Evolutionary conservation across 768 basidiomycete species (phyloP).

Genomic region (Podaxis sp.): DNA sequence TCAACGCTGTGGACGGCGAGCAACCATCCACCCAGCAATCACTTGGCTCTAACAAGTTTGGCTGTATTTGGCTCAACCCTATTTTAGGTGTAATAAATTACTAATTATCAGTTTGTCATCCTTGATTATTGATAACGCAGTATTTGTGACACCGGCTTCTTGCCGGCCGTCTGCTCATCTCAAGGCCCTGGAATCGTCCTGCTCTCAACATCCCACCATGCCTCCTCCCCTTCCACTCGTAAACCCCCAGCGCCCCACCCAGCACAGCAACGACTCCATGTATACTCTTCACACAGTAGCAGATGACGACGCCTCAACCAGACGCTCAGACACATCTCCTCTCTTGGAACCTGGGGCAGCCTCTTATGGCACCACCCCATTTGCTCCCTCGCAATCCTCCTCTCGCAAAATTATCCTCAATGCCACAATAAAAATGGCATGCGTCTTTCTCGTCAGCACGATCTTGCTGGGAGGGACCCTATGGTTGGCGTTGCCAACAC

Average conservation of each 20-base stretch:
- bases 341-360: conserved; percentile 44
- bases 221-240: conserved; percentile 23
- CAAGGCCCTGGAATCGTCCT: not conserved
- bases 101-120: conserved; percentile 10
- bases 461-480: conserved; percentile 72
- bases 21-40: conserved; percentile 19
- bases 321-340: conserved; percentile 34
- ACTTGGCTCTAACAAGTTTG: conserved; percentile 30
- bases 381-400: conserved; percentile 39
- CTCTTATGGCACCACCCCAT: conserved; percentile 53
- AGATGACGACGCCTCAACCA: conserved; percentile 26
- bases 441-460: conserved; percentile 71
- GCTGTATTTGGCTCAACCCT: conserved; percentile 30
- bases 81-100: conserved; percentile 24
- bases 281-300: conserved; percentile 70
- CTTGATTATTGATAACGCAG: not conserved
- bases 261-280: conserved; percentile 31
- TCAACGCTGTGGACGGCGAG: conserved; percentile 34
- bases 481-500: conserved; percentile 77
- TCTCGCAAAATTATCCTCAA: conserved; percentile 66
- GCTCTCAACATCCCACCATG: conserved; percentile 13
- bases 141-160: not conserved
- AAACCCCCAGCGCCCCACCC: conserved; percentile 20
- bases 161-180: not conserved
- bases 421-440: conserved; percentile 82